These are phyloP conservation scores for Entrophospora sp. DNA, from an alignment of 192 early-diverging fungal species.

Conservation along the genomic window DNA sequence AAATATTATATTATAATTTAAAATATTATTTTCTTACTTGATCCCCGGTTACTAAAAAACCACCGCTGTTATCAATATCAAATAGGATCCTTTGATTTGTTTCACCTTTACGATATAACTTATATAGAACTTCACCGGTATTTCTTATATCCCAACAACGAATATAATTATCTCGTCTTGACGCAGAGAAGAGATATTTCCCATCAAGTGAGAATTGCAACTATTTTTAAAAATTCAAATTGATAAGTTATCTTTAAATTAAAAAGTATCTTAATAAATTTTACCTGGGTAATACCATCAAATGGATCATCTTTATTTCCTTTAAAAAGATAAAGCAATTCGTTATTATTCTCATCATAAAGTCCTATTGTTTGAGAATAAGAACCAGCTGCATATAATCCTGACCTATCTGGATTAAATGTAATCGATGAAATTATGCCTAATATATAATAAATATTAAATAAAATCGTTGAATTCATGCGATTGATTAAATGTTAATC, in stretches of 20 bases:
- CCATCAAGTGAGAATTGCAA: conserved; percentile 63
- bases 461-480: no score
- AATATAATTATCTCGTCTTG: conserved; percentile 49
- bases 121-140: conserved; percentile 49
- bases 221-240: conserved; percentile 28
- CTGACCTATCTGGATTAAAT: conserved; percentile 55
- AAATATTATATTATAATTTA: background rate
- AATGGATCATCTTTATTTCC: conserved; percentile 27
- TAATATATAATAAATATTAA: no score
- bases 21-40: conserved; percentile 23
- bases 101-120: conserved; percentile 37
- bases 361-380: conserved; percentile 61
- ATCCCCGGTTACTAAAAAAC: conserved; percentile 55
- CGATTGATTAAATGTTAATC: no score
- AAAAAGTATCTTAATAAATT: background rate
- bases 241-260: background rate
- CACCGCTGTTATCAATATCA: conserved; percentile 55
- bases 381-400: conserved; percentile 66
- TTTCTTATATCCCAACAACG: conserved; percentile 77
- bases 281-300: conserved; percentile 44
- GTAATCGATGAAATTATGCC: conserved; percentile 64
- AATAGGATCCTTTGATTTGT: conserved; percentile 71
- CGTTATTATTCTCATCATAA: conserved; percentile 46
- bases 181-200: conserved; percentile 54
- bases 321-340: conserved; percentile 41